Percentiles rank a stretch among this genome's conserved stretches.
These are phyloP conservation scores for Fremontodendron californicum DNA, from an alignment of 345 rosid genomes.

Conservation along the genomic window DNA sequence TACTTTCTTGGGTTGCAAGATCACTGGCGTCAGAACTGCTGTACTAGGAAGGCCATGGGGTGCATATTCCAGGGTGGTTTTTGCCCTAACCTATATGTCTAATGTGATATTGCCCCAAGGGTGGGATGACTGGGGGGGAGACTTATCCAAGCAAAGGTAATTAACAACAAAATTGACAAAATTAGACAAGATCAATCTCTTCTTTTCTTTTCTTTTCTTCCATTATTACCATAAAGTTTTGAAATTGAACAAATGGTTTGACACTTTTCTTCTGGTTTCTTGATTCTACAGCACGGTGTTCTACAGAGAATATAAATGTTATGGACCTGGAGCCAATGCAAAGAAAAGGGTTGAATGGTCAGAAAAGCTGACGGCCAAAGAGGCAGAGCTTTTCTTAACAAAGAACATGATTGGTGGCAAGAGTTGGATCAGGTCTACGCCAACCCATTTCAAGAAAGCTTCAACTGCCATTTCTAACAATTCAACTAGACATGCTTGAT, in stretches of 20 bases:
- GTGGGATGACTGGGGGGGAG: conserved; percentile 23
- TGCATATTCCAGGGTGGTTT: conserved; percentile 20
- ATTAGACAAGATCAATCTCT: not conserved
- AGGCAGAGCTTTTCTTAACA: conserved; percentile 13
- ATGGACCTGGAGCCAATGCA: conserved; percentile 12
- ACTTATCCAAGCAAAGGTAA: conserved; percentile 16
- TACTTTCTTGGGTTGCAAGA: conserved; percentile 19
- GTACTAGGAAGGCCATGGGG: conserved; percentile 23
- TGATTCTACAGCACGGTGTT: conserved; percentile 11
- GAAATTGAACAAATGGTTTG: not conserved
- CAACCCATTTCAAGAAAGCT: conserved; percentile 1
- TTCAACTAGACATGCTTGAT: not conserved
- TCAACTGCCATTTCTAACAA: conserved; percentile 2
- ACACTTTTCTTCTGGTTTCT: not conserved
- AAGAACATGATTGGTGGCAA: conserved; percentile 17
- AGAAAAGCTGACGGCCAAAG: not conserved
- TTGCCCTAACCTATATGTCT: conserved; percentile 17
- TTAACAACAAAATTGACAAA: not conserved
- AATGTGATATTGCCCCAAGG: conserved; percentile 19
- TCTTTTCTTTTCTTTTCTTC: not conserved
- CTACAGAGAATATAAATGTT: conserved; percentile 6
- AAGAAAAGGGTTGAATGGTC: conserved; percentile 15
- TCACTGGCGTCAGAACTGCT: conserved; percentile 13
- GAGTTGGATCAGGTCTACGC: conserved; percentile 14
- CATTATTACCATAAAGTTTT: not conserved